Evolutionary conservation across 2,329 filamentous ascomycete genomes (phyloP), one percentile per base, ranked within the genome.

Genomic region (Fusarium clavum): DNA sequence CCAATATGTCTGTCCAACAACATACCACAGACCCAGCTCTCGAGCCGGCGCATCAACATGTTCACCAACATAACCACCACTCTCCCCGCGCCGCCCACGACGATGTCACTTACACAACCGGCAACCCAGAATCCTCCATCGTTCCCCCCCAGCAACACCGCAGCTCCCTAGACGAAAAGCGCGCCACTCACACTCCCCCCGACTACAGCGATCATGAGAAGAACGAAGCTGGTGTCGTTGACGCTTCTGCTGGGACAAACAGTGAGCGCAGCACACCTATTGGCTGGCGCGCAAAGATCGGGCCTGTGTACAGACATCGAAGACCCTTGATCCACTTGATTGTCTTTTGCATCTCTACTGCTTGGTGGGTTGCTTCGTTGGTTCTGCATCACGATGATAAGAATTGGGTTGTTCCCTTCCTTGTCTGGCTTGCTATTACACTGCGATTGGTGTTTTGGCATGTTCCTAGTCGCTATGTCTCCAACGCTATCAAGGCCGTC

Each of bases 321-420:
- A 81, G 83, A 41, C 78, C 83, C 61, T 73, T 84, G 46, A 76
- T 82, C 47, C 86, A 88, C 77, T 66, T 84, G 70, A 72, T 83
- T 76, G 70, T 85, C 74, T 82, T 82, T 55, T 70, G 73, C 52
- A 71, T 85, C 58, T 83, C 83, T 66, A 85, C 83, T 5, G 84
- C 83, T 75, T 94, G 92, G 92, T 94, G 91, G 91, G 91, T 94
- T 70, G 90, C 91, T 9, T 88, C 90, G 57, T 82, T 95, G 49
- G 84, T 94, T 63, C 83, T 93, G 56, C 93, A 95, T 78, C 88
- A 88, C 63, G 73, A 91, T 63, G 89, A 94, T 75, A 85, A 84
- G 80, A 93, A 93, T 76, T 97, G 94, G 94, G 81, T 97, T 60
- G 88, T 94, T 52, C 94, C 94, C 0, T 96, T 97, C 81, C 84